Evolutionary conservation across 1,284 basidiomycete species (phyloP).

Genomic region (Pyrrhoderma noxium): DNA sequence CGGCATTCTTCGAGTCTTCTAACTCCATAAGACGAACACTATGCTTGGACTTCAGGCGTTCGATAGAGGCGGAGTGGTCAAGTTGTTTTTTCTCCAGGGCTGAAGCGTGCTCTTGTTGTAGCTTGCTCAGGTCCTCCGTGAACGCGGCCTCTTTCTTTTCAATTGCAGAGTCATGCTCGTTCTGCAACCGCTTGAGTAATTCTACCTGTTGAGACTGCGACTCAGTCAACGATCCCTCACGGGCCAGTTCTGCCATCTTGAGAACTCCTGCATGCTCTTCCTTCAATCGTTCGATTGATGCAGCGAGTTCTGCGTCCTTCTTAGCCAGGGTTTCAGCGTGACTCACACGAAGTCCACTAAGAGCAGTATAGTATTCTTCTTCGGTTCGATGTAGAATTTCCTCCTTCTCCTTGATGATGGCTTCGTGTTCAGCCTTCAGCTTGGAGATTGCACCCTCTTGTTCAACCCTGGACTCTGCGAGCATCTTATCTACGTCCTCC

Average conservation of each 20-base stretch:
- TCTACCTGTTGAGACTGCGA: constrained; percentile 58
- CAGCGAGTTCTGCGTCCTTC: constrained; percentile 51
- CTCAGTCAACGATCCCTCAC: constrained; percentile 63
- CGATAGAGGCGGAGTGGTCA: constrained; percentile 41
- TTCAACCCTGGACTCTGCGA: constrained; percentile 41
- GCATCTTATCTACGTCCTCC: constrained; percentile 40
- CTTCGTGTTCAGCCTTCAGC: constrained; percentile 47
- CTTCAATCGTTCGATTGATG: constrained; percentile 54
- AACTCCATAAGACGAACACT: constrained; percentile 28
- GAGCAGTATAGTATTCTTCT: constrained; percentile 71
- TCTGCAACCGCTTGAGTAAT: constrained; percentile 55
- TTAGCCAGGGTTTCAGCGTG: constrained; percentile 57
- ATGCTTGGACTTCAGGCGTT: constrained; percentile 37
- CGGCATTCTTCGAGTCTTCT: constrained; percentile 33
- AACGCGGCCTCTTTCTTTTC: constrained; percentile 57
- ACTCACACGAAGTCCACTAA: constrained; percentile 63
- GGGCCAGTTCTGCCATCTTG: constrained; percentile 64
- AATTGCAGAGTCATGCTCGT: constrained; percentile 60
- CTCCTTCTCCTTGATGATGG: constrained; percentile 50
- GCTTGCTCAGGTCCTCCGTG: constrained; percentile 50
- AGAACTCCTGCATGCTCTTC: constrained; percentile 66
- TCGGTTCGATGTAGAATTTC: constrained; percentile 60
- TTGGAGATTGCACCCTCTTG: constrained; percentile 47
- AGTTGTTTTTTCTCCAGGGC: constrained; percentile 49
- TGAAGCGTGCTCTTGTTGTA: constrained; percentile 55